Evolutionary conservation across 805 yeast genomes (phyloP), one percentile per base, ranked within the genome.

Genomic region (Pichia manshurica): DNA sequence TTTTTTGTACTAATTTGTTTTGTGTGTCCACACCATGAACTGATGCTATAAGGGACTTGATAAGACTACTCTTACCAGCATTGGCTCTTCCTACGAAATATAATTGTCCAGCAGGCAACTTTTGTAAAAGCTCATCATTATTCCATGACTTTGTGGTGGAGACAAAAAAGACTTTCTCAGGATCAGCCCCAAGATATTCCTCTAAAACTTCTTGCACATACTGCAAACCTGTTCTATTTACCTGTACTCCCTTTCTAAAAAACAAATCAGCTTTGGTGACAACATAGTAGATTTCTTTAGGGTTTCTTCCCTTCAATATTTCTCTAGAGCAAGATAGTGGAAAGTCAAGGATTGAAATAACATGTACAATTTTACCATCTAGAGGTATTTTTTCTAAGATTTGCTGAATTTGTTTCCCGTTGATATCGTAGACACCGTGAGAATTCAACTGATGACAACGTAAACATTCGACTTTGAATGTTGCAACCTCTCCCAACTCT

Each of bases 261-360:
- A 68, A 70, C 25, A 66, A 69, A 49, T 67, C 71, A 16, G 63
- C 50, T 48, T 73, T 73, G 25, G 70, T 74, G 16, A 76, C 58
- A 3, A 74, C 61, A 44, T 71, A 73, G 40, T 64, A 65, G 21
- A 75, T 55, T 5, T 67, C 63, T n/a, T 55, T 47, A 0, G 72
- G 64, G 3, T 66, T 54, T 28, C 72, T 55, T 39, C 60, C 61
- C 34, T 67, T 56, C 22, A 69, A 56, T 8, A 77, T 63, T 3
- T 58, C 53, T 7, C 58, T 55, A 48, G 73, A 66, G 3, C 82
- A 56, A 6, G 82, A 72, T 36, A 83, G 65, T 1, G 96, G 96
- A 58, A 87, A 86, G 54, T 87, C 95, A 13, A 74, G 62, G 1
- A 84, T 79, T 32, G 84, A 81, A 9, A 83, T 68, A 1, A 85